These are phyloP conservation scores for Podaxis sp. DNA, from an alignment of 768 basidiomycete species.

Conservation along the genomic window DNA sequence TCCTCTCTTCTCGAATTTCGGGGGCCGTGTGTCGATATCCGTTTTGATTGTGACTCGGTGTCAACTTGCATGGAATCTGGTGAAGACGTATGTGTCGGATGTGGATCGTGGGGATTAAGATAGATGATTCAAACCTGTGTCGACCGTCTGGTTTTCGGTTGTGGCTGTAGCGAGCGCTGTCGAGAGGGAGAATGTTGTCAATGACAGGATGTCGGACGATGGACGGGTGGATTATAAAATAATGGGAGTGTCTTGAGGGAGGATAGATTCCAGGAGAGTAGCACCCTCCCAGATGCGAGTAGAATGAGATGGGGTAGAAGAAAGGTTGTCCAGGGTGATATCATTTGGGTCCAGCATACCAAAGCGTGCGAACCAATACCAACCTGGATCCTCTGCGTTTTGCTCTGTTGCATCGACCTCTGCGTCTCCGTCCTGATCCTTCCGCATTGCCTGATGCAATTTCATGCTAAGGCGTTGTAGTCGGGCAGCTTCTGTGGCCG, in stretches of 20 bases:
- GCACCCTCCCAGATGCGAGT: slow-evolving; percentile 11
- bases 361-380: slow-evolving; percentile 56
- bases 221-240: slow-evolving; percentile 22
- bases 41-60: slow-evolving; percentile 25
- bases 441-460: slow-evolving; percentile 47
- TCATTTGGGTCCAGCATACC: slow-evolving; percentile 58
- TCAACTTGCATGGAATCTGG: slow-evolving; percentile 60
- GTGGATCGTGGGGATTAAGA: neutral
- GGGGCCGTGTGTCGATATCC: slow-evolving; percentile 80
- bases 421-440: slow-evolving; percentile 35
- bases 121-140: slow-evolving; percentile 30
- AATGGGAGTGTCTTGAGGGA: slow-evolving; percentile 12
- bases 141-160: slow-evolving; percentile 20
- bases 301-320: neutral
- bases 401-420: slow-evolving; percentile 36
- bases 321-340: slow-evolving; percentile 46
- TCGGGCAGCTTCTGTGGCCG: slow-evolving; percentile 75
- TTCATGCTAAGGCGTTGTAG: slow-evolving; percentile 70
- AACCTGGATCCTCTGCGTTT: slow-evolving; percentile 55
- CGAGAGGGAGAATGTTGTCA: slow-evolving; percentile 37
- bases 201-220: slow-evolving; percentile 30
- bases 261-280: slow-evolving; percentile 8
- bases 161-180: slow-evolving; percentile 29
- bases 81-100: neutral
- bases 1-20: slow-evolving; percentile 74